Conservation (phyloP, 1,139 yeast species). For the Taphrina confusa region DNA sequence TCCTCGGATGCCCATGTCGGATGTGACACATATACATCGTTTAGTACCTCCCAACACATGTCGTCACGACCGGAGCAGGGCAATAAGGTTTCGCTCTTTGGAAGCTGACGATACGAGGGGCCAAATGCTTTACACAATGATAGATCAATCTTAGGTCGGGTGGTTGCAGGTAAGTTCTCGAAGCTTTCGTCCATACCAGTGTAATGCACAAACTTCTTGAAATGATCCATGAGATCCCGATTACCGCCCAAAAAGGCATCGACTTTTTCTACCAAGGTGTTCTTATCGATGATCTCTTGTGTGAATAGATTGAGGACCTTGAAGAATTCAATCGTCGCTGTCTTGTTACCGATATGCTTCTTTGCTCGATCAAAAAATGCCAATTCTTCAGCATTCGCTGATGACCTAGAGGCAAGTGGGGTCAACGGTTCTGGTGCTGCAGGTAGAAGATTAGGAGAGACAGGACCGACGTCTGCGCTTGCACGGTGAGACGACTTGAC, state of each 20-base stretch:
- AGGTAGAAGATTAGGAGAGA: constrained; percentile 73
- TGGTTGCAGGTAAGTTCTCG: constrained; percentile 79
- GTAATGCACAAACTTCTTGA: constrained; percentile 85
- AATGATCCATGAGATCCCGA: constrained; percentile 83
- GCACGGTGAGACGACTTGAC: constrained; percentile 37
- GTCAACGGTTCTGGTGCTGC: constrained; percentile 85
- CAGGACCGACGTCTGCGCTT: constrained; percentile 36
- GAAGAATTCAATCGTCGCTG: constrained; percentile 84
- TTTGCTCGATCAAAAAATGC: constrained; percentile 89
- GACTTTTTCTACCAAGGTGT: constrained; percentile 76
- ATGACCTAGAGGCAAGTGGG: constrained; percentile 51
- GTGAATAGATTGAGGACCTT: constrained; percentile 83
- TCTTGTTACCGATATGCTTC: constrained; percentile 84
- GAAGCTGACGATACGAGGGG: constrained; percentile 88
- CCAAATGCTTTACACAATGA: constrained; percentile 78
- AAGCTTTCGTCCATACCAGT: constrained; percentile 62
- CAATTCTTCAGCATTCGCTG: constrained; percentile 63
- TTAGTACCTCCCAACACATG: constrained; percentile 98
- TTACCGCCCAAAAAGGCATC: constrained; percentile 81
- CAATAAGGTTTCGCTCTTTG: constrained; percentile 93
- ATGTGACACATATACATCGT: constrained; percentile 99
- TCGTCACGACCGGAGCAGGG: constrained; percentile 98
- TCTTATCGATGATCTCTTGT: constrained; percentile 84
- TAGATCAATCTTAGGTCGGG: constrained; percentile 81
- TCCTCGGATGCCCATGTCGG: constrained; percentile 99